Conservation (phyloP, 495 filamentous ascomycete species). For the Hyaloscypha variabilis region DNA sequence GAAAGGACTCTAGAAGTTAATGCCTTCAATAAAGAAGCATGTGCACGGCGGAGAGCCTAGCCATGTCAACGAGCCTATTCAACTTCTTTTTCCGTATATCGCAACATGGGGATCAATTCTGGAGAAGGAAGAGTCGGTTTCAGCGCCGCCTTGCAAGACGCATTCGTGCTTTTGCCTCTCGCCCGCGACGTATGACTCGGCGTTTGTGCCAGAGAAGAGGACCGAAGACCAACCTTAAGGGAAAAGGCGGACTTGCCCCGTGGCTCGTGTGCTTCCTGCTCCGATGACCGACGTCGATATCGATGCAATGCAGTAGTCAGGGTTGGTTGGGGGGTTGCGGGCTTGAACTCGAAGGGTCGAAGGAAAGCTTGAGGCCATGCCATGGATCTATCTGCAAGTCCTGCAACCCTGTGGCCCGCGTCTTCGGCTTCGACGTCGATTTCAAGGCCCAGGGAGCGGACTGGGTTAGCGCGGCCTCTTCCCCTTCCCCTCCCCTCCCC, state of each 20-base stretch:
- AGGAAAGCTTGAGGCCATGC: background rate
- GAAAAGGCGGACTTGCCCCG: background rate
- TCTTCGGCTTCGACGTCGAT: constrained; percentile 16
- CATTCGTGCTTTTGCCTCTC: constrained; percentile 16
- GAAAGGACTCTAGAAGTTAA: background rate
- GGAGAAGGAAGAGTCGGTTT: background rate
- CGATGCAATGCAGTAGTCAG: constrained; percentile 18
- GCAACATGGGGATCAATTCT: background rate
- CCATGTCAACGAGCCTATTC: background rate
- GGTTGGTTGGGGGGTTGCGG: background rate
- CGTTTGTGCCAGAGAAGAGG: constrained; percentile 25
- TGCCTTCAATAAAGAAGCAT: background rate
- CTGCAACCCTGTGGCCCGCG: constrained; percentile 23
- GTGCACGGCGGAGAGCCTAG: background rate
- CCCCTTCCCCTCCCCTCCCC: background rate
- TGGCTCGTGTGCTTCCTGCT: background rate
- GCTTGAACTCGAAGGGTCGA: background rate
- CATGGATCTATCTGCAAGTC: constrained; percentile 27
- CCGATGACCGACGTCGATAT: constrained; percentile 16
- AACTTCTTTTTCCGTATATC: background rate
- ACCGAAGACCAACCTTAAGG: background rate
- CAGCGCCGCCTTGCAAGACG: constrained; percentile 7
- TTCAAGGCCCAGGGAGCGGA: background rate
- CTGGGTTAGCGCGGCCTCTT: background rate
- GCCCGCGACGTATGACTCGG: constrained; percentile 17